Conservation (phyloP, 1,284 basidiomycete genomes). For the Singerocomus inundabilis region DNA sequence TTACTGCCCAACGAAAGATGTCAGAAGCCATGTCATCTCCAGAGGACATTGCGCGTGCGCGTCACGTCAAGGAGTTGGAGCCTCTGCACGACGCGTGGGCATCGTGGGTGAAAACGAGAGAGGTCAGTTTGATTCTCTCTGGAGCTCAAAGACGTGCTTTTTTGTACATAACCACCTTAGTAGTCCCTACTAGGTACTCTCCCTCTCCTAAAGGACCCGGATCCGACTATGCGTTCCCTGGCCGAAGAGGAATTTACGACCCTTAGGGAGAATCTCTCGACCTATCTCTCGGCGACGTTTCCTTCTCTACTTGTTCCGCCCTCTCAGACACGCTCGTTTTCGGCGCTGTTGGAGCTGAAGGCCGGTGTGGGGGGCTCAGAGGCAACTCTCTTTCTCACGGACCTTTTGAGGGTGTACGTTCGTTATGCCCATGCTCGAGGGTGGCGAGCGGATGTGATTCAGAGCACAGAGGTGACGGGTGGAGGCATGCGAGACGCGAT, state of each 20-base stretch:
- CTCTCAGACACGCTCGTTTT: constrained; percentile 61
- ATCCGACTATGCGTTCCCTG: constrained; percentile 73
- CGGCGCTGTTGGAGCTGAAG: constrained; percentile 87
- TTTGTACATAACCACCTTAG: constrained; percentile 25
- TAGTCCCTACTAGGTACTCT: constrained; percentile 68
- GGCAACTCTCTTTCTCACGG: constrained; percentile 81
- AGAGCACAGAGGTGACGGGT: constrained; percentile 52
- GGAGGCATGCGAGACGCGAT: constrained; percentile 84
- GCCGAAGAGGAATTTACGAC: constrained; percentile 48
- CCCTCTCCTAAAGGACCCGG: constrained; percentile 69
- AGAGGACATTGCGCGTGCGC: constrained; percentile 44
- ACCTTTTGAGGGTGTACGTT: constrained; percentile 84
- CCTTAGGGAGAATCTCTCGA: constrained; percentile 40
- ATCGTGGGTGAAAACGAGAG: constrained; percentile 42
- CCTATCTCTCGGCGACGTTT: constrained; percentile 37
- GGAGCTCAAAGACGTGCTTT: not conserved
- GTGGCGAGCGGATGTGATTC: constrained; percentile 54
- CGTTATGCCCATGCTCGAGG: constrained; percentile 54
- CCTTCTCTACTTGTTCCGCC: constrained; percentile 64
- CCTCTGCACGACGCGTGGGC: constrained; percentile 52
- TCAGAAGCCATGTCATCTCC: constrained; percentile 33
- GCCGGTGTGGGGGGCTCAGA: constrained; percentile 77
- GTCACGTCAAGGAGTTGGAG: constrained; percentile 51
- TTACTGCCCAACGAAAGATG: constrained; percentile 25
- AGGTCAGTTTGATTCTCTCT: constrained; percentile 36